Conservation (phyloP, 2,329 filamentous ascomycete genomes). For the Venturia aucupariae region DNA sequence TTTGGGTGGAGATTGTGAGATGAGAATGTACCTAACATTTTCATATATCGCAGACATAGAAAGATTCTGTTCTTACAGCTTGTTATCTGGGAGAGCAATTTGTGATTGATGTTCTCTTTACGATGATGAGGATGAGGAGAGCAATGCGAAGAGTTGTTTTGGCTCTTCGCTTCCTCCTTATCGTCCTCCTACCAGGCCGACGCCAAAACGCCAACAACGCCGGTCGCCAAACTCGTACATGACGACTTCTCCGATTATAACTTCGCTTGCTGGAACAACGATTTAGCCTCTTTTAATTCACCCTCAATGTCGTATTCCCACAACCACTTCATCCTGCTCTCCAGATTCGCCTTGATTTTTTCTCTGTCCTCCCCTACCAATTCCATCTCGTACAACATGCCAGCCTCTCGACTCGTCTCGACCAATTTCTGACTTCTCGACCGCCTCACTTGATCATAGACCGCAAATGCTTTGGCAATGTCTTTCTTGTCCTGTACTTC, state of each 20-base stretch:
- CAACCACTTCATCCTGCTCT: conserved; percentile 7
- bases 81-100: no score
- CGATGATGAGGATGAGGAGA: no score
- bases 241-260: background rate
- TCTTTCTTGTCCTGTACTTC: conserved; percentile 11
- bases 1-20: no score
- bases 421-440: conserved; percentile 5
- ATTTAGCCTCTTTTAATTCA: conserved; percentile 4
- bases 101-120: no score
- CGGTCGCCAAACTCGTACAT: background rate
- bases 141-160: no score
- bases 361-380: conserved; percentile 17
- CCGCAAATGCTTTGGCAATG: conserved; percentile 6
- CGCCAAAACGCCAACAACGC: background rate
- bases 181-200: background rate
- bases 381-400: conserved; percentile 7
- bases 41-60: no score
- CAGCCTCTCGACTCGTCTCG: background rate
- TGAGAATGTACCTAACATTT: no score
- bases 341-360: background rate
- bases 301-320: conserved; percentile 10
- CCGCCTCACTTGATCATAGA: conserved; percentile 11
- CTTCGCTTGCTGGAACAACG: background rate
- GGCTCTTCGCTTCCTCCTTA: background rate
- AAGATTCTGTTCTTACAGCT: no score